Conservation (phyloP, 768 basidiomycete genomes). For the Sistotremastrum niveocremeum region DNA sequence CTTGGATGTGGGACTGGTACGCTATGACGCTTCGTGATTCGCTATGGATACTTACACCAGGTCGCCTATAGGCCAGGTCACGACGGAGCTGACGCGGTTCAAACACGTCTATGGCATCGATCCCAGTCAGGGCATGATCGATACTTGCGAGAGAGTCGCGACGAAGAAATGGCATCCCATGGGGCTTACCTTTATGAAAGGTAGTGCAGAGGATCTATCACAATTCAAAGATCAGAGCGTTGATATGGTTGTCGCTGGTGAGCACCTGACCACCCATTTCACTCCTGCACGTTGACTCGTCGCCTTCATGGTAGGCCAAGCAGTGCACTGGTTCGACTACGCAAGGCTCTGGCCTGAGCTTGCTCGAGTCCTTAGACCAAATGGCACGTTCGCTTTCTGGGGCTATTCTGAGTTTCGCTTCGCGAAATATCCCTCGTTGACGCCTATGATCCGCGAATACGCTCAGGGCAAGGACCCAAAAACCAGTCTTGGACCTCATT, state of each 20-base stretch:
- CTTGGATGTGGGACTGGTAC: conserved; percentile 78
- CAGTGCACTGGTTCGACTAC: conserved; percentile 78
- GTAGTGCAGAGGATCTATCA: conserved; percentile 40
- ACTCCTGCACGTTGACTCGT: not conserved
- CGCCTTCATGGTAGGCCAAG: conserved; percentile 42
- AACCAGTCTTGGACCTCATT: conserved; percentile 55
- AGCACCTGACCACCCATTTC: conserved; percentile 7
- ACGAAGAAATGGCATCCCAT: conserved; percentile 5
- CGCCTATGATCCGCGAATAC: conserved; percentile 46
- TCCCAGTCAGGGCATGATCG: conserved; percentile 60
- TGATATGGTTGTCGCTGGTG: conserved; percentile 59
- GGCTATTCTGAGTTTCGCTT: conserved; percentile 63
- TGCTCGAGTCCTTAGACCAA: conserved; percentile 39
- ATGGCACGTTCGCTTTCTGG: conserved; percentile 65
- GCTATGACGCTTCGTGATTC: conserved; percentile 8
- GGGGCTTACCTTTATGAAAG: conserved; percentile 20
- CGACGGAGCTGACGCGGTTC: conserved; percentile 42
- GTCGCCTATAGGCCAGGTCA: conserved; percentile 48
- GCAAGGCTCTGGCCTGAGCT: conserved; percentile 56
- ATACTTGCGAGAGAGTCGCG: conserved; percentile 3
- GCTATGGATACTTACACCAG: conserved; percentile 3
- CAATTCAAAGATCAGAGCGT: conserved; percentile 37
- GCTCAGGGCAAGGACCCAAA: conserved; percentile 42
- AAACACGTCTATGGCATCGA: conserved; percentile 57
- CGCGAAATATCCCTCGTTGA: conserved; percentile 40